These are phyloP conservation scores for Nelumbo lutea DNA, from an alignment of 164 flowering plant species.

Conservation along the genomic window DNA sequence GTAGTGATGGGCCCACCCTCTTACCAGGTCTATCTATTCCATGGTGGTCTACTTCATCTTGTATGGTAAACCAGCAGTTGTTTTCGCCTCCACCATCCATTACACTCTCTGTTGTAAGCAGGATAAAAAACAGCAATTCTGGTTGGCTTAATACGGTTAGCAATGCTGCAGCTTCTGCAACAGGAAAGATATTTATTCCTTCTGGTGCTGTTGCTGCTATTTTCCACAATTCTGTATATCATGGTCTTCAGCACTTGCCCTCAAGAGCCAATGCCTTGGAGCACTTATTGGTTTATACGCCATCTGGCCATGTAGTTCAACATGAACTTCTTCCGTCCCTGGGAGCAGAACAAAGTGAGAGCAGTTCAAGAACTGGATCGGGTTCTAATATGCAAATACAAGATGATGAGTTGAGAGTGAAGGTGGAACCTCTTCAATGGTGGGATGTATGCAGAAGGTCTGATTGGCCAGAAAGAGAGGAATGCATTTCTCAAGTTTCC, in stretches of 20 bases:
- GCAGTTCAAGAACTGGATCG: constrained; percentile 35
- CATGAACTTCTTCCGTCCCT: constrained; percentile 58
- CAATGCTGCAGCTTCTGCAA: constrained; percentile 68
- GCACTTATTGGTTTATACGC: constrained; percentile 77
- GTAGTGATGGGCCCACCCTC: constrained; percentile 47
- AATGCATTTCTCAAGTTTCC: constrained; percentile 39
- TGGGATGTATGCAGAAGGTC: constrained; percentile 94
- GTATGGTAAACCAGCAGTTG: constrained; percentile 40
- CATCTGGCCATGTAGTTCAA: constrained; percentile 78
- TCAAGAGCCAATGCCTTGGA: constrained; percentile 46
- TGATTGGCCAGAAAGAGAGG: constrained; percentile 88
- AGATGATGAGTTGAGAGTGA: constrained; percentile 74
- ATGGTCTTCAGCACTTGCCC: constrained; percentile 24
- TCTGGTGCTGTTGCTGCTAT: constrained; percentile 82
- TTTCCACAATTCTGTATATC: constrained; percentile 58
- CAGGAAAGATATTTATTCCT: constrained; percentile 59
- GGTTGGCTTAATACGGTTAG: constrained; percentile 79
- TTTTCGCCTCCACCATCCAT: constrained; percentile 59
- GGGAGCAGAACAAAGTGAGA: constrained; percentile 52
- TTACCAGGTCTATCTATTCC: constrained; percentile 52
- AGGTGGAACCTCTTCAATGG: constrained; percentile 76
- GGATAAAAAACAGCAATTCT: constrained; percentile 57
- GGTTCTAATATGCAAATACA: constrained; percentile 39
- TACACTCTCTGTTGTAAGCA: constrained; percentile 70
- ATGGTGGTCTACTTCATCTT: constrained; percentile 86